A percentile compares a stretch with the other conserved stretches of the same genome.
Conservation (phyloP, 2,329 filamentous ascomycete genomes). For the Zasmidium angulare region DNA sequence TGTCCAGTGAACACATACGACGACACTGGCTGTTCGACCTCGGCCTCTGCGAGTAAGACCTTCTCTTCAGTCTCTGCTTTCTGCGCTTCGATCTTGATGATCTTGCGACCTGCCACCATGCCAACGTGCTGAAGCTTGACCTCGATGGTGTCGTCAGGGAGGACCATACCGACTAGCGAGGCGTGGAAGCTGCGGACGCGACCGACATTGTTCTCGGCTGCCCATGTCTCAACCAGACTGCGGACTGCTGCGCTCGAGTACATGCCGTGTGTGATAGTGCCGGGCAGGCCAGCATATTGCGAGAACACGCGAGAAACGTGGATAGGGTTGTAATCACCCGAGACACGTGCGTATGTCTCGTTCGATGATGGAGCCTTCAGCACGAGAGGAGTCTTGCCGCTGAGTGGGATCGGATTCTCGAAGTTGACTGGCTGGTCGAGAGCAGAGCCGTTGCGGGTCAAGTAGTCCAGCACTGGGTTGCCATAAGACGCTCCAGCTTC, state of each 20-base stretch:
- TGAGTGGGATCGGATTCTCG: slow-evolving; percentile 94
- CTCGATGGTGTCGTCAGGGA: slow-evolving; percentile 92
- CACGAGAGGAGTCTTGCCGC: slow-evolving; percentile 83
- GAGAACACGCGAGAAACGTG: slow-evolving; percentile 97
- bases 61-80: slow-evolving; percentile 97
- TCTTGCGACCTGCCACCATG: slow-evolving; percentile 98
- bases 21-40: slow-evolving; percentile 95
- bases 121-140: slow-evolving; percentile 95
- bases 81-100: slow-evolving; percentile 96
- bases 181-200: slow-evolving; percentile 97
- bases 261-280: slow-evolving; percentile 99
- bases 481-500: slow-evolving; percentile 87
- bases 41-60: slow-evolving; percentile 89
- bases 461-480: slow-evolving; percentile 95
- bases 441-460: slow-evolving; percentile 83
- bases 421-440: slow-evolving; percentile 97
- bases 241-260: slow-evolving; percentile 97
- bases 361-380: slow-evolving; percentile 93
- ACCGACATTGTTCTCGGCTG: slow-evolving; percentile 96
- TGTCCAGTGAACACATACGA: slow-evolving; percentile 98
- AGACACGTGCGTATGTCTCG: slow-evolving; percentile 96
- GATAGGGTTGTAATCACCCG: slow-evolving; percentile 97
- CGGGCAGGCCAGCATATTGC: slow-evolving; percentile 89
- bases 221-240: slow-evolving; percentile 96
- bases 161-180: slow-evolving; percentile 95